phyloP scores from a whole-genome alignment of 129 eudicot species.

The Arctium minus region DNA sequence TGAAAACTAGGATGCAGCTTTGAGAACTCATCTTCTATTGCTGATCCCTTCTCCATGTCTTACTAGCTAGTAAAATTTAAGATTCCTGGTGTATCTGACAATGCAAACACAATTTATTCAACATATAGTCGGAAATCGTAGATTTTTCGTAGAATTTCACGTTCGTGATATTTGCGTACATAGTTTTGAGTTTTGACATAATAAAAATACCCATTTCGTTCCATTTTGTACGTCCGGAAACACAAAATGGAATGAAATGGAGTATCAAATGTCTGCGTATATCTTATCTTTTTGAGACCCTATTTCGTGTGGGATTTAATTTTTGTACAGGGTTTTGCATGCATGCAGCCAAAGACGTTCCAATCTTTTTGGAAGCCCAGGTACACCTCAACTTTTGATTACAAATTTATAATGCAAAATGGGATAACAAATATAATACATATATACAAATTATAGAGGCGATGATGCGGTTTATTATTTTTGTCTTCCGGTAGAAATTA shows the following conservation, averaged over 20 bases:
- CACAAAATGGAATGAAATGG: background rate
- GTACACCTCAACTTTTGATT: no score
- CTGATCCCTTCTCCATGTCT: slow-evolving; percentile 28
- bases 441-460: no score
- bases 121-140: background rate
- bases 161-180: background rate
- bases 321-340: background rate
- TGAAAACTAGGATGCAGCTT: slow-evolving; percentile 46
- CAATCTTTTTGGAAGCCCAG: no score
- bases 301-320: background rate
- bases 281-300: background rate
- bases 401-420: no score
- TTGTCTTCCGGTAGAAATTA: no score
- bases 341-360: no score
- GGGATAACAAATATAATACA: no score
- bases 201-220: background rate
- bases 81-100: background rate
- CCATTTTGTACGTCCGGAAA: background rate
- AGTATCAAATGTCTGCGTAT: no score
- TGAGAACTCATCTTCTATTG: slow-evolving; percentile 41
- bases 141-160: background rate
- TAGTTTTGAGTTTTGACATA: background rate
- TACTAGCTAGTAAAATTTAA: background rate
- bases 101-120: background rate
- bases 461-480: no score